Conservation (phyloP, 257 asterid species). For the Salvia miltiorrhiza region DNA sequence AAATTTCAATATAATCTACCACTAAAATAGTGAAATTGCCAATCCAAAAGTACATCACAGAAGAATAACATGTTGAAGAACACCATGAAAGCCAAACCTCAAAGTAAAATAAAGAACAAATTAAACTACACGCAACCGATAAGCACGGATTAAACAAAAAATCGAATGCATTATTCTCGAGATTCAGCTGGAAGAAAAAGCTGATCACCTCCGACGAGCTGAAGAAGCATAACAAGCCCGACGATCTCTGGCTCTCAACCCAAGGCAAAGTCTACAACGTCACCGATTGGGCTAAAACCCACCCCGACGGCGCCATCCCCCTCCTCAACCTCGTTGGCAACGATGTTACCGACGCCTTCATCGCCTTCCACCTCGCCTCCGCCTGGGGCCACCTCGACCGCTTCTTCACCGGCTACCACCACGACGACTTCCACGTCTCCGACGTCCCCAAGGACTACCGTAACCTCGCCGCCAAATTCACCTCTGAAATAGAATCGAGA, state of each 20-base stretch:
- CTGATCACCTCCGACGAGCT: conserved; percentile 43
- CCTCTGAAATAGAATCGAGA: too few species aligned
- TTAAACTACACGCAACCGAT: background rate
- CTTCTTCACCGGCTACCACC: too few species aligned
- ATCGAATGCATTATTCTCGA: background rate
- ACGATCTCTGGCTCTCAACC: conserved; percentile 50
- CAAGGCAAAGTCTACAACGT: conserved; percentile 53
- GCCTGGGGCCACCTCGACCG: too few species aligned
- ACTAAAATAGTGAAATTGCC: background rate
- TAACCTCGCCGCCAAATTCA: conserved; percentile 27
- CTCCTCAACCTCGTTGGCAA: conserved; percentile 46
- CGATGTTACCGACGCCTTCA: conserved; percentile 55
- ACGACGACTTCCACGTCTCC: too few species aligned
- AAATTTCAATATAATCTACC: background rate
- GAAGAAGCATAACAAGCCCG: conserved; percentile 35
- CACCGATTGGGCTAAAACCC: conserved; percentile 41
- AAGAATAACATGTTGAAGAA: background rate
- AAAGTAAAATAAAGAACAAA: background rate
- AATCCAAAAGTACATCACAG: background rate
- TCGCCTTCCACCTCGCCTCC: conserved; percentile 46
- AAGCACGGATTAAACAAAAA: background rate
- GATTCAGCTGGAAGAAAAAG: conserved; percentile 20
- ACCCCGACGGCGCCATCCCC: conserved; percentile 46
- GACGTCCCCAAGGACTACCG: conserved; percentile 41
- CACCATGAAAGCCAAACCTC: background rate